A percentile compares a stretch with the other conserved stretches of the same genome.
Evolutionary conservation across 257 asterid genomes (phyloP).

Genomic region (Przewalskia tangutica): DNA sequence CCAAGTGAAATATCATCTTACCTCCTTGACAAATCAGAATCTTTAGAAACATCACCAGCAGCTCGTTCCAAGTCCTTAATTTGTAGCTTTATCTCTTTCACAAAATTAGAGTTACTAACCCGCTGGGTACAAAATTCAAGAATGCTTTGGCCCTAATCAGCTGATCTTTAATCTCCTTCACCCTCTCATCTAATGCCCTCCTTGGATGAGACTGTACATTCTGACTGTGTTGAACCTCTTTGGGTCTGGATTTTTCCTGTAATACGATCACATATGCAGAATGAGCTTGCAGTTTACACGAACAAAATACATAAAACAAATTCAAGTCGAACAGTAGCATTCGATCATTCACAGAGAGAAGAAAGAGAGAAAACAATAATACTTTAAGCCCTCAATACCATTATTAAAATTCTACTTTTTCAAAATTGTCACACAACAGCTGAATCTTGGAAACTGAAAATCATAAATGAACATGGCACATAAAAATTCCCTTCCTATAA

Average conservation of each 20-base stretch:
- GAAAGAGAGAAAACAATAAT: neutral
- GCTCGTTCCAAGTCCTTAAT: conserved; percentile 42
- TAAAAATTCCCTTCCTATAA: neutral
- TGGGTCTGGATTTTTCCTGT: conserved; percentile 38
- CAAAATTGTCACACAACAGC: neutral
- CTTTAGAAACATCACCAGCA: conserved; percentile 40
- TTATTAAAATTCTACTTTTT: neutral
- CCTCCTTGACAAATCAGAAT: conserved; percentile 53
- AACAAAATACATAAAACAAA: neutral
- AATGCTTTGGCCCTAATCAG: conserved; percentile 41
- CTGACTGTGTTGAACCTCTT: conserved; percentile 21
- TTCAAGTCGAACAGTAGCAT: neutral
- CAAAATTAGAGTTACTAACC: conserved; percentile 39
- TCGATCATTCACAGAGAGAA: neutral
- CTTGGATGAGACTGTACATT: conserved; percentile 22
- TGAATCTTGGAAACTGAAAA: neutral
- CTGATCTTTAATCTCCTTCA: conserved; percentile 44
- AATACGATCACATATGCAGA: conserved; percentile 10
- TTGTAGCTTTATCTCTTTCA: conserved; percentile 45
- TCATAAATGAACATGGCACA: neutral
- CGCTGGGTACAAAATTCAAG: conserved; percentile 31
- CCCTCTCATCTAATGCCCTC: conserved; percentile 45
- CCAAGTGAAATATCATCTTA: conserved; percentile 5
- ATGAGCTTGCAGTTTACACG: neutral
- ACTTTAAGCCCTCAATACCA: neutral